Evolutionary conservation across 176 grass and related monocot species (phyloP).

Genomic region (Stipa capillata): DNA sequence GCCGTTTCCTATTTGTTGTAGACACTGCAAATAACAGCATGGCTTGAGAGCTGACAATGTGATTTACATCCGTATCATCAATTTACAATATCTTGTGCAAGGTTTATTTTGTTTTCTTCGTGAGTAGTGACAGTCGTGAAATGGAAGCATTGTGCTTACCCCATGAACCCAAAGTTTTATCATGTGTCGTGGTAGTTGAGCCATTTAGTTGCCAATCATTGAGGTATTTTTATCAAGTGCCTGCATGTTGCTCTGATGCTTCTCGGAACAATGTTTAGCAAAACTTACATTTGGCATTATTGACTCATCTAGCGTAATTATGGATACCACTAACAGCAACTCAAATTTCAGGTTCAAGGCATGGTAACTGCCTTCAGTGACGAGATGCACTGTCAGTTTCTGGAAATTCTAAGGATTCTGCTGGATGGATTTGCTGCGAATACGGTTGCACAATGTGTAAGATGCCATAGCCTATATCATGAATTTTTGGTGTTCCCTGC

Average conservation of each 20-base stretch:
- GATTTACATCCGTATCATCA: background rate
- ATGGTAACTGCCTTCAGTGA: constrained; percentile 53
- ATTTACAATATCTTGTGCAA: background rate
- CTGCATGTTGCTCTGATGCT: background rate
- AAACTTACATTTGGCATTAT: too few relatives aligned
- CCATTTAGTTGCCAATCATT: constrained; percentile 17
- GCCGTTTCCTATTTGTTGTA: constrained; percentile 7
- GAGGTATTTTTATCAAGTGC: background rate
- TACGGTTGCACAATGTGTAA: constrained; percentile 25
- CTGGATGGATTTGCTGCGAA: constrained; percentile 29
- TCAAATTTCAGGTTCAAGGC: constrained; percentile 66
- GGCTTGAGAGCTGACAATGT: background rate
- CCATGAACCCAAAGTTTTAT: background rate
- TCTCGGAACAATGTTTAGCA: constrained; percentile 9
- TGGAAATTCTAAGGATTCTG: constrained; percentile 58
- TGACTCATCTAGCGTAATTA: constrained; percentile 7
- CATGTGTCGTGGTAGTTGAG: constrained; percentile 16
- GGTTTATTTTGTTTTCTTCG: background rate
- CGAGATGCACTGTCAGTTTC: constrained; percentile 60
- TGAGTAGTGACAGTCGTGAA: background rate
- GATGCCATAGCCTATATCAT: background rate
- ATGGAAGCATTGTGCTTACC: background rate
- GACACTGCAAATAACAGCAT: constrained; percentile 3
- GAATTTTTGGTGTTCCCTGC: background rate
- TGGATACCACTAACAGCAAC: constrained; percentile 7